Conservation (phyloP, 805 yeast genomes). For the Metschnikowia lunata region DNA sequence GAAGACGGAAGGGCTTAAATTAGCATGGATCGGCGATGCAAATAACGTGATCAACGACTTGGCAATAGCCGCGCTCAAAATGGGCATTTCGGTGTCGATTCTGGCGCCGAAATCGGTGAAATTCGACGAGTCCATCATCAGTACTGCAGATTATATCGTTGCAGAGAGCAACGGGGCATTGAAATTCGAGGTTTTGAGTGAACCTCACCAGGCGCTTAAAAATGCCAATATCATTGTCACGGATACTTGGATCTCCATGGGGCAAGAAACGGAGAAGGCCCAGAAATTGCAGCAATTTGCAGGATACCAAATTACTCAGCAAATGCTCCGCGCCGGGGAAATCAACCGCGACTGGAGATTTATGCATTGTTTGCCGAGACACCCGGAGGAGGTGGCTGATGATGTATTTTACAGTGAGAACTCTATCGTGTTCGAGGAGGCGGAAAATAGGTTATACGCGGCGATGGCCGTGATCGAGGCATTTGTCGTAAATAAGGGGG, state of each 20-base stretch:
- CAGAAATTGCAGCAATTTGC: conserved; percentile 72
- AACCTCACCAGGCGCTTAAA: conserved; percentile 69
- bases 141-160: conserved; percentile 45
- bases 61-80: conserved; percentile 78
- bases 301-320: conserved; percentile 79
- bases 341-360: conserved; percentile 72
- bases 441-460: conserved; percentile 93
- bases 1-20: conserved; percentile 55
- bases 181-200: conserved; percentile 56
- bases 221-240: conserved; percentile 84
- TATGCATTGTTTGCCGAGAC: conserved; percentile 98
- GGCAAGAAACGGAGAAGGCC: conserved; percentile 79
- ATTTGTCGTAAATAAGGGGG: conserved; percentile 61
- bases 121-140: conserved; percentile 52
- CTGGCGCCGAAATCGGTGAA: conserved; percentile 80
- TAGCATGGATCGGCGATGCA: conserved; percentile 96
- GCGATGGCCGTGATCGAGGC: conserved; percentile 93
- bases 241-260: conserved; percentile 98
- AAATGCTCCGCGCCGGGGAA: conserved; percentile 54
- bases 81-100: conserved; percentile 76
- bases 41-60: conserved; percentile 94
- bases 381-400: conserved; percentile 89
- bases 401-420: conserved; percentile 79
- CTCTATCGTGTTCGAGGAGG: conserved; percentile 90
- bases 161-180: conserved; percentile 42